Conservation (phyloP, 768 basidiomycete species). For the Saitozyma sp. region DNA sequence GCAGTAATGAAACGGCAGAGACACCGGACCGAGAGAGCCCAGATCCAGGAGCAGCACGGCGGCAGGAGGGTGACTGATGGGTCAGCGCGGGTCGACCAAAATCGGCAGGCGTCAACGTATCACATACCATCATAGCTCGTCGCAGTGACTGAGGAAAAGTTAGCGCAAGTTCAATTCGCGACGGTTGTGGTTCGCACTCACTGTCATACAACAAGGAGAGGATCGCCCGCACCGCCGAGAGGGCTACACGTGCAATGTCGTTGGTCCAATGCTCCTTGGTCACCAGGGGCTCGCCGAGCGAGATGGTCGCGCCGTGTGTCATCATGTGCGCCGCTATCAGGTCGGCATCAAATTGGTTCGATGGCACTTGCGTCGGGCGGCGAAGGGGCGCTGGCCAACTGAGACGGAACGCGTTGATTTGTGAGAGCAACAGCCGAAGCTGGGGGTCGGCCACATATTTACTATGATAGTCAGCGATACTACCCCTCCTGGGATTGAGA, state of each 20-base stretch:
- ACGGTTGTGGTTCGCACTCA: conserved; percentile 13
- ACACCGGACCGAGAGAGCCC: conserved; percentile 24
- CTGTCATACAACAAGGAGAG: conserved; percentile 46
- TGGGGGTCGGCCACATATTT: conserved; percentile 18
- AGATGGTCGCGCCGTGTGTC: conserved; percentile 29
- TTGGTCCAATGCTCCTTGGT: conserved; percentile 34
- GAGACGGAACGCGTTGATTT: conserved; percentile 37
- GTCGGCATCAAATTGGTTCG: conserved; percentile 23
- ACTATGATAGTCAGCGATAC: conserved; percentile 1
- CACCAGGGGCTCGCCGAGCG: conserved; percentile 35
- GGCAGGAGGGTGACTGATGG: conserved; percentile 36
- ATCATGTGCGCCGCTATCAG: conserved; percentile 27
- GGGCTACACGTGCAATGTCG: conserved; percentile 32
- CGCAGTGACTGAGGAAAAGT: conserved; percentile 28
- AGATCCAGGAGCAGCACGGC: conserved; percentile 18
- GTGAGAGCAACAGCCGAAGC: conserved; percentile 26
- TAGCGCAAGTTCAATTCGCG: conserved; percentile 1
- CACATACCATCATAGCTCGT: conserved; percentile 42
- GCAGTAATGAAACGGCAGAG: conserved; percentile 35
- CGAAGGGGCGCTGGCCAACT: conserved; percentile 34
- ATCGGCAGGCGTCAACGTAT: neutral
- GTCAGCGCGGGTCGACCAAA: conserved; percentile 12
- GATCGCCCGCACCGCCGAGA: conserved; percentile 35
- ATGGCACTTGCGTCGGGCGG: conserved; percentile 20
- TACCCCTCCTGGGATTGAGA: neutral